Base-by-base conservation (phyloP, 106 monocot species). In the Posidonia australis region DNA sequence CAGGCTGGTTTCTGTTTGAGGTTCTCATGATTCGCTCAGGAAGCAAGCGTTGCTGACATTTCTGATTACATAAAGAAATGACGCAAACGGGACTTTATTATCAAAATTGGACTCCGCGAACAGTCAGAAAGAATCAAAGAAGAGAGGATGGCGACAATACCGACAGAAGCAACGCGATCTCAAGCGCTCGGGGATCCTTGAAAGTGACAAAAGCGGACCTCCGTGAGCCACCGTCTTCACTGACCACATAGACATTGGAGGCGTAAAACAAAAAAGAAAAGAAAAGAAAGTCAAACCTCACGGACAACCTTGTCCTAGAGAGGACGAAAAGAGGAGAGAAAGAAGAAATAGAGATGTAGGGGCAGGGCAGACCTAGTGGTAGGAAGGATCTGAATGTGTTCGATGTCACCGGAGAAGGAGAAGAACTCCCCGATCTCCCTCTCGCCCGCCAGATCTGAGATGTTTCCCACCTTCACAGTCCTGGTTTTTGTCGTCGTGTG, bases 381-480 rank as follows among this genome's bases (percentile, higher is more conserved):
- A 23, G 60, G 78, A 53, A 94, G 30, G 57, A 74, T 86, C 60
- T 94, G 86, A 46, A 94, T 61, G 67, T 67, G 70, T 44, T 94
- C 89, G 73, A 94, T 84, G 14, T 94, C 94, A 11, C 94, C 94
- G 36, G 94, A 90, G 67, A 94, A 94, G 67, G 94, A 94, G 78
- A 94, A 94, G 78, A 94, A 94, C 79, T 94, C 94, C 20, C 75
- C 77, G 62, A 90, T 70, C 89, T 94, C 94, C 73, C 94, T 82
- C 74, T 94, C 94, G 16, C 81, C 81, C 1, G 89, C 89, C 57
- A 94, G 89, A 82, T 94, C 94, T 58, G 94, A 94, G 19, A 94
- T 78, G 68, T 94, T 94, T 41, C 77, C 76, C 23, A 94, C 94
- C 51, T 72, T 51, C 30, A 94, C 86, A 12, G 89, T 86, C 66